A percentile compares a stretch with the other conserved stretches of the same genome.
Conservation (phyloP, 1,284 basidiomycete species). For the Vanrija sp. region DNA sequence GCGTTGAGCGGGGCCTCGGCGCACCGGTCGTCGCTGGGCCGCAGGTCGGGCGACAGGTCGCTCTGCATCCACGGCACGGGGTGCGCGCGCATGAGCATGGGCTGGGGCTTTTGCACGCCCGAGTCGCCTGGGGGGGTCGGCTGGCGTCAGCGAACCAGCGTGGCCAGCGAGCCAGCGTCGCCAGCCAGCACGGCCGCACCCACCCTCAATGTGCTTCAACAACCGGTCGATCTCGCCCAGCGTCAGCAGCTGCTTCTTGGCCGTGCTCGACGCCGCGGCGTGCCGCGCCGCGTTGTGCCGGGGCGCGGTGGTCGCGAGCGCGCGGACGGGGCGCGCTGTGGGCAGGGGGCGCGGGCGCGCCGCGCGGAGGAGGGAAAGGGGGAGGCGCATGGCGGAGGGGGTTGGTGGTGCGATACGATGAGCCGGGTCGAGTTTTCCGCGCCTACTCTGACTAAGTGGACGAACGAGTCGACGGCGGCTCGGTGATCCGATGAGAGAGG, state of each 20-base stretch:
- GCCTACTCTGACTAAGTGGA: too few species aligned
- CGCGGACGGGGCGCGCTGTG: neutral
- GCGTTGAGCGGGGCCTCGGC: conserved; percentile 8
- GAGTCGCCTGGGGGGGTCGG: conserved; percentile 7
- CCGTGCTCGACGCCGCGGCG: conserved; percentile 2
- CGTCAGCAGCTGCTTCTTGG: conserved; percentile 35
- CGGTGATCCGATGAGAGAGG: too few species aligned
- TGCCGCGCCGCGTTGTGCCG: too few species aligned
- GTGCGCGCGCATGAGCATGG: conserved; percentile 41
- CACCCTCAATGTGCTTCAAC: conserved; percentile 41
- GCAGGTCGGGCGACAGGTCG: conserved; percentile 13
- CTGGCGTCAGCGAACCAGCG: neutral
- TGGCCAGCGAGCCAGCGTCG: too few species aligned
- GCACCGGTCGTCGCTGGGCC: neutral
- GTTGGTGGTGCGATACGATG: too few species aligned
- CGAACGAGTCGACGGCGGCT: too few species aligned
- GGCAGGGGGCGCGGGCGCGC: neutral
- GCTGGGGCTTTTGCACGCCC: conserved; percentile 23
- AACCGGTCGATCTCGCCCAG: conserved; percentile 45
- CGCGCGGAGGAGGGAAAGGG: too few species aligned
- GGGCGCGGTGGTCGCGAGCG: too few species aligned
- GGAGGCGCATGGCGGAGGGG: too few species aligned
- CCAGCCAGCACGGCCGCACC: too few species aligned
- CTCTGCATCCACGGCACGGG: conserved; percentile 38
- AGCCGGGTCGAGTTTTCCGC: too few species aligned